Evolutionary conservation across 352 stramenopile species (phyloP), one percentile per base, ranked within the genome.

Genomic region (Phytophthora pluvialis): DNA sequence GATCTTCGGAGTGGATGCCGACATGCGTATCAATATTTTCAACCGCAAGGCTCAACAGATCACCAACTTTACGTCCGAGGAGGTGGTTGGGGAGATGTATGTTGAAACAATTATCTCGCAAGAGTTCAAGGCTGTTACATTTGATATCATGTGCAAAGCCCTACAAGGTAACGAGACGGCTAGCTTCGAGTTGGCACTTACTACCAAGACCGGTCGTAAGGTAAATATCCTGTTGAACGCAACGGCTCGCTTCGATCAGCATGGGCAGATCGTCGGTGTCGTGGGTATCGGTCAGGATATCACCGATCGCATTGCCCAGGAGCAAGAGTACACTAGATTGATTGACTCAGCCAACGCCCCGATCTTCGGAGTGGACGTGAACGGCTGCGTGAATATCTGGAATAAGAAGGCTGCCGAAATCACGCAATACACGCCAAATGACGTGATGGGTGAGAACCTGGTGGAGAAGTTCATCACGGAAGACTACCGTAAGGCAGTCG

Each of bases 11-110:
- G 66, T 86, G 10, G 75, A 96, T 81, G 43, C 53, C 10, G 70
- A 73, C 15, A 66, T 70, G 77, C 66, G 78, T 50, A 56, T 96
- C 13, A 96, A 95, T 44, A 95, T 95, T 36, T 95, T 87, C 86
- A 97, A 97, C 67, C 77, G 91, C 9, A 95, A 96, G 61, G 89
- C 84, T 16, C 46, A 59, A 16, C 54, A 62, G 6, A 62, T 52
- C 10, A 62, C 54, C 3, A 81, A 77, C 11, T 58, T 88, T 39
- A 29, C 89, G 0, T 89, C 88, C 42, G 42, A 64, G 8, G 56
- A 64, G 18, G 45, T 64, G 31, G 5, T 58, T 1, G 58, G 48
- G 3, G 32, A 58, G n/a, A 53, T 31, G 50, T 58, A 62, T 13
- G 42, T 62, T 2, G 54, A 47, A 39, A 62, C 54, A 0, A 47